Percentiles rank a stretch among this genome's conserved stretches.
Conservation (phyloP, 148 eudicot species). For the Rhododendron mucronatum region DNA sequence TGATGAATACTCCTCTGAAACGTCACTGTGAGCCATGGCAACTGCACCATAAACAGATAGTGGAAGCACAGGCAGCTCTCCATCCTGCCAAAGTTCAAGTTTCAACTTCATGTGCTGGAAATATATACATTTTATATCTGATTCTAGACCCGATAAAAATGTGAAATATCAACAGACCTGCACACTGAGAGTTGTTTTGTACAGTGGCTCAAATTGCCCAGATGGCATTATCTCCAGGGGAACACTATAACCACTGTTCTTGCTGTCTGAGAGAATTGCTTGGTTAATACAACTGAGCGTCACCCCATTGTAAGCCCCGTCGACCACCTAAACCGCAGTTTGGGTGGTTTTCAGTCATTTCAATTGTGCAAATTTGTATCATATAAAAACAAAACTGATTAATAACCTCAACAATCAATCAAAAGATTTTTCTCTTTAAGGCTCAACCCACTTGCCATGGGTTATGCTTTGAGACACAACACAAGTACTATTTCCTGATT, state of each 20-base stretch:
- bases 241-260: constrained; percentile 57
- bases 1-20: constrained; percentile 79
- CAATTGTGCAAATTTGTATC: not conserved
- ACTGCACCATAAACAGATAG: constrained; percentile 93
- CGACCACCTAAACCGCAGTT: constrained; percentile 48
- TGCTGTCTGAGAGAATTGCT: constrained; percentile 77
- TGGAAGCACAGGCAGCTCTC: constrained; percentile 96
- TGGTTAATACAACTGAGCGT: constrained; percentile 62
- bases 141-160: not conserved
- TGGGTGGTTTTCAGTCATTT: not conserved
- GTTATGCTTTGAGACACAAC: not conserved
- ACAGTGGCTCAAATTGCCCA: constrained; percentile 95
- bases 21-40: constrained; percentile 91
- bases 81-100: constrained; percentile 51
- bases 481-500: not conserved
- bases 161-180: constrained; percentile 48
- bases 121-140: not conserved
- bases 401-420: not conserved
- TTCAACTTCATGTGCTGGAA: not conserved
- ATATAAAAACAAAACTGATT: not conserved
- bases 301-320: constrained; percentile 81
- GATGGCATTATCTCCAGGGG: constrained; percentile 90
- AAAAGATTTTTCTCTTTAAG: not conserved
- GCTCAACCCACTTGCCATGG: not conserved
- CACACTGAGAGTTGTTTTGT: constrained; percentile 74